Evolutionary conservation across 2,329 filamentous ascomycete species (phyloP), one percentile per base, ranked within the genome.

Genomic region (Alternaria burnsii): DNA sequence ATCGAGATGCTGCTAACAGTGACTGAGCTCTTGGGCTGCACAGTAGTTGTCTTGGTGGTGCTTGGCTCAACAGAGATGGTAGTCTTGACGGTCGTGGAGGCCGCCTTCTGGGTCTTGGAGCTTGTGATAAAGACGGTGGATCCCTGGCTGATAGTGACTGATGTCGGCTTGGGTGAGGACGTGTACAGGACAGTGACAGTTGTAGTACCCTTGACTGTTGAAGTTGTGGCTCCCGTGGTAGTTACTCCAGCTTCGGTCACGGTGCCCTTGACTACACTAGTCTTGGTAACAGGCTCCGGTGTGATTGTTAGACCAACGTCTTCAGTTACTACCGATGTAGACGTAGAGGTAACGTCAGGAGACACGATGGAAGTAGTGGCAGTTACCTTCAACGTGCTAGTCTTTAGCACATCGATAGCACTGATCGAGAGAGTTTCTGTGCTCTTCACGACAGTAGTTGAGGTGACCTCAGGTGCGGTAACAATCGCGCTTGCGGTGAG

Each of bases 311-410:
- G 53, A 9, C 65, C 69, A 28, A 62, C 63, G 16, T 70, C 56
- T 41, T 71, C 62, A 2, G 76, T 79, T 6, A 75, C 55, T 1
- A 73, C 66, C 12, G 69, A 36, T 0, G 58, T 67, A 3, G 55
- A 66, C 4, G 59, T 65, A 1, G 59, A 63, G 8, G 73, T 67
- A 41, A 71, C 71, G 30, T 72, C 68, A 3, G 71, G 71, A 36
- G 65, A 63, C 7, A 71, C 73, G 46, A 68, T 71, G 0, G 75
- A 72, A 14, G 67, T 65, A n/a, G 68, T 71, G 4, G 67, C 51
- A 1, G 73, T 76, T 4, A 64, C 64, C 50, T 73, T 70, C 6
- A 54, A 52, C 8, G 44, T 64, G 36, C 48, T 57, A 5, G 61
- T 66, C 58, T 61, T 67, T 3, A 55, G 32, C 5, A 62, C 41